These are phyloP conservation scores for Coemansia sp. DNA, from an alignment of 192 early-diverging fungal species.

Conservation along the genomic window DNA sequence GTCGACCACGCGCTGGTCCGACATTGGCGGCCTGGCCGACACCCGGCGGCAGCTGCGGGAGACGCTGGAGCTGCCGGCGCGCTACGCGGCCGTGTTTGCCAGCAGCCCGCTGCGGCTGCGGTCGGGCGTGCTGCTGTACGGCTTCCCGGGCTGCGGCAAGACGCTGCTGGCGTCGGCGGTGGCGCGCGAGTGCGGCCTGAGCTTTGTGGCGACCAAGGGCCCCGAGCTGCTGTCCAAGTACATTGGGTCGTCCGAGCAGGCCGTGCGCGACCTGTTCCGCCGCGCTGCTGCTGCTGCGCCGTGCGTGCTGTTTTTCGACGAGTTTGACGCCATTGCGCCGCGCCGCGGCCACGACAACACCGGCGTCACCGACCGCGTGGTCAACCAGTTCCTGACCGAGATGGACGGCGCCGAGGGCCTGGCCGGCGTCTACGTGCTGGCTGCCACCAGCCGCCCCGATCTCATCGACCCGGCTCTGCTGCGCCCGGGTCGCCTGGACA, in stretches of 20 bases:
- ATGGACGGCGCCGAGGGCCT: conserved; percentile 99
- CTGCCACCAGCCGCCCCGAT: conserved; percentile 84
- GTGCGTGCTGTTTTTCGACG: conserved; percentile 97
- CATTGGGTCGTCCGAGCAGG: conserved; percentile 95
- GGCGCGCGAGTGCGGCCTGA: conserved; percentile 94
- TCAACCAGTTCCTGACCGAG: conserved; percentile 97
- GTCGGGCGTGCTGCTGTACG: conserved; percentile 91
- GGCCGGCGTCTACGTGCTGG: conserved; percentile 94
- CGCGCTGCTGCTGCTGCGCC: conserved; percentile 90
- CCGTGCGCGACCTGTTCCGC: conserved; percentile 92
- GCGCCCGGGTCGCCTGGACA: conserved; percentile 80
- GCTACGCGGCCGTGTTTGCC: conserved; percentile 88
- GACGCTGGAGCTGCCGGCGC: conserved; percentile 93
- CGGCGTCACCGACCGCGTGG: conserved; percentile 97
- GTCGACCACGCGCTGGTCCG: conserved; percentile 69
- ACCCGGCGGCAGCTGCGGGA: conserved; percentile 80
- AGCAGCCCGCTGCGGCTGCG: conserved; percentile 83
- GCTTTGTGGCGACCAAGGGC: conserved; percentile 96
- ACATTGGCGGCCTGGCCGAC: conserved; percentile 86
- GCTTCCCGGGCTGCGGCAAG: conserved; percentile 98
- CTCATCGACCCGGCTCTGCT: conserved; percentile 80
- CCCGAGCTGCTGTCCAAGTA: conserved; percentile 98
- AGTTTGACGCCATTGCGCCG: conserved; percentile 97
- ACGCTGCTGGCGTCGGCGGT: conserved; percentile 93
- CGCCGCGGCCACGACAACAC: conserved; percentile 97